Evolutionary conservation across 2,329 filamentous ascomycete genomes (phyloP).

Genomic region (Pyrenophora tritici-repentis): DNA sequence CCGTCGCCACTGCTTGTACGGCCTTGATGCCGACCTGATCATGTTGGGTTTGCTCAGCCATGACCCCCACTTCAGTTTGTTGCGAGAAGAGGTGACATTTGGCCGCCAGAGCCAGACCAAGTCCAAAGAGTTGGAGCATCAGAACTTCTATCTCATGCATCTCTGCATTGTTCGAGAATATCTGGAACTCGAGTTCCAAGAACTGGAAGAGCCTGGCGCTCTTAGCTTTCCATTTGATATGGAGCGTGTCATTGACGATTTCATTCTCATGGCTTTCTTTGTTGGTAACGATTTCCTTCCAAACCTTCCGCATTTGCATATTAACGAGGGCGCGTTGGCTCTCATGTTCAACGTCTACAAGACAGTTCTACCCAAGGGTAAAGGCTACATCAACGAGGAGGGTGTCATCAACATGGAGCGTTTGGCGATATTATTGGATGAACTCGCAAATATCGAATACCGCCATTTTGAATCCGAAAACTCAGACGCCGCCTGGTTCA

Average conservation of each 20-base stretch:
- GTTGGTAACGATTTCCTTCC: slow-evolving; percentile 99
- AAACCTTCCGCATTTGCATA: slow-evolving; percentile 93
- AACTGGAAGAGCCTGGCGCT: slow-evolving; percentile 74
- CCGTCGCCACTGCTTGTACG: slow-evolving; percentile 94
- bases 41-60: slow-evolving; percentile 97
- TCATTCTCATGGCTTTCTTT: slow-evolving; percentile 99
- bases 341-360: slow-evolving; percentile 99
- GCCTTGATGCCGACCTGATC: slow-evolving; percentile 95
- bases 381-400: slow-evolving; percentile 95
- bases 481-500: slow-evolving; percentile 88
- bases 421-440: slow-evolving; percentile 76
- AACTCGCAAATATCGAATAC: slow-evolving; percentile 85
- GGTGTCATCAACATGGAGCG: slow-evolving; percentile 88
- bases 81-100: slow-evolving; percentile 97
- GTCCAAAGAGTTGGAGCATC: slow-evolving; percentile 95
- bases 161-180: slow-evolving; percentile 98
- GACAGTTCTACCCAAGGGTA: slow-evolving; percentile 79
- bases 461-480: slow-evolving; percentile 92
- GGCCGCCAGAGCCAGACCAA: slow-evolving; percentile 85
- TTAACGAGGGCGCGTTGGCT: slow-evolving; percentile 95
- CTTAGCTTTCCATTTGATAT: slow-evolving; percentile 85
- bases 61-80: slow-evolving; percentile 95
- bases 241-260: slow-evolving; percentile 97
- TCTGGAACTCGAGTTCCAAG: slow-evolving; percentile 94
- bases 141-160: slow-evolving; percentile 98